Base-by-base conservation (phyloP, 2,329 filamentous ascomycete genomes). In the Cladosporium sp. region DNA sequence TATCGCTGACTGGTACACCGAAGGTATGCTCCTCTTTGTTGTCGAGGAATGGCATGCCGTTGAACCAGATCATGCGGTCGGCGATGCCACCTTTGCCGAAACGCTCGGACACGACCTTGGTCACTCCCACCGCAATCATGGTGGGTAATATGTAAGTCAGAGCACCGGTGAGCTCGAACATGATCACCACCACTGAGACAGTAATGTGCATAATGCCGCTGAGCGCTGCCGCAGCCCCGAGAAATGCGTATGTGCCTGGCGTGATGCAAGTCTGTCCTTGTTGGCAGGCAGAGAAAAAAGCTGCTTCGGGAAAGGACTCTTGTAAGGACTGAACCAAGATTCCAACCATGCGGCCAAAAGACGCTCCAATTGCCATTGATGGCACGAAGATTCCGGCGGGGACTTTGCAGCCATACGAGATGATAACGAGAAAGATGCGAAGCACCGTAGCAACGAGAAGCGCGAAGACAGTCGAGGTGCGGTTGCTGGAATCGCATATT, bases 191-290 rank as follows among this genome's bases (percentile, higher is more conserved):
- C 8, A 98, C 90, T 0, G 91, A 94, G 13, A 98, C 84, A 0
- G 92, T 96, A 55, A 98, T 87, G 68, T 97, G 93, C 92, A 97
- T 98, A 63, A 97, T 96, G 8, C 93, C 93, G 66, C 87, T 92
- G 19, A 98, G 76, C 0, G 93, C 88, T 2, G 93, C 92, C 0
- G 84, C 93, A 4, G 93, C 93, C 36, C 93, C 93, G 0, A 98
- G 77, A 59, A 98, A 95, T 6, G 93, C 93, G 64, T 98, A 98
- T 1, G 93, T 97, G 8, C 93, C 93, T 0, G 93, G 93, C 0
- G 93, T 98, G 60, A 98, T 97, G 67, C 93, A 98, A 1, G 92
- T 88, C 33, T 90, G 86, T 64, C 97, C 92, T 2, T 92, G 90
- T 57, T 87, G 81, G 67, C 93, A 98, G 4, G 88, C 81, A 0